Base-by-base conservation (phyloP, 2,329 filamentous ascomycete genomes). In the Sporothrix brunneoviolacea region DNA sequence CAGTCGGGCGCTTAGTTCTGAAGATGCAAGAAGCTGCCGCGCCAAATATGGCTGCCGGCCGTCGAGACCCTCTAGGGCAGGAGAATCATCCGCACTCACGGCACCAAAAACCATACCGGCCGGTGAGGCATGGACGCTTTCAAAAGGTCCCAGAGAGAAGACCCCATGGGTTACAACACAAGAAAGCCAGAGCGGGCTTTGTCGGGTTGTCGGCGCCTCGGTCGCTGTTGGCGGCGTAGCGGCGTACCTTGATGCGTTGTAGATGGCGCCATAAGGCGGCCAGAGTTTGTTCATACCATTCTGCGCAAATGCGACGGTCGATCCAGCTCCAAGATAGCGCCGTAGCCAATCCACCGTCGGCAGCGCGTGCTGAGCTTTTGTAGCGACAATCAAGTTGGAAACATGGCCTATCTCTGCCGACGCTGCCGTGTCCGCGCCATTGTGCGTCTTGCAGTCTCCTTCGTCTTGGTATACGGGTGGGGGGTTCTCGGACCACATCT, bases 221-320 rank as follows among this genome's bases (percentile, higher is more conserved):
- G 4, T 12, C 1, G 32, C 7, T n/a, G 3, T 10, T 13, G 19
- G 27, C 28, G 13, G 41, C 7, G 24, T 6, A 15, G 8, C 13
- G 18, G 21, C 57, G 49, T 70, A 78, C 16, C 75, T 67, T 48
- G 66, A 60, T 2, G 59, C 55, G 32, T 65, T 63, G 59, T 79
- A 80, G 1, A 61, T 52, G 4, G 59, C 57, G 3, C 76, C 75
- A 44, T 72, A 62, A 8, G 77, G 77, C 21, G 76, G 76, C 77
- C 77, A 80, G 15, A 79, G 64, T 56, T 71, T 74, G 28, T 87
- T 90, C 80, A 96, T 86, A 41, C 91, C 91, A 60, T 95, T 95
- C 60, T 96, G 91, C 21, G 88, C 70, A 60, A 96, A 87, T 12
- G 85, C 74, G n/a, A 96, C 79, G 0, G 87, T 86, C n/a, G 83